Conservation (phyloP, 345 rosid genomes). For the Eucalyptus viminalis region DNA sequence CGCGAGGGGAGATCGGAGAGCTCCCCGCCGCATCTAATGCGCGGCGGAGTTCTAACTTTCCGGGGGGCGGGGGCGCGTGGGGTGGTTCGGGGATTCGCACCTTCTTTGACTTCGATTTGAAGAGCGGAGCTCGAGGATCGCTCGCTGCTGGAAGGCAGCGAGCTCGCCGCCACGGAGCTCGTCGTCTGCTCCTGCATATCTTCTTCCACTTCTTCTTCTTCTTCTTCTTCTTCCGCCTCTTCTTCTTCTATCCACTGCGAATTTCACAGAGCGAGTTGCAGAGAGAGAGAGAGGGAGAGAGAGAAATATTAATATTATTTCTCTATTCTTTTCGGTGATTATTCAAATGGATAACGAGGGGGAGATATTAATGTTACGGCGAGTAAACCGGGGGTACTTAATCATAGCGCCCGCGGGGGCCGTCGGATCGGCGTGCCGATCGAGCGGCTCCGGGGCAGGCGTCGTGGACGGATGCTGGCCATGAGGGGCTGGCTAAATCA, state of each 20-base stretch:
- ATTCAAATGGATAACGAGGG: neutral
- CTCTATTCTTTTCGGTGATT: neutral
- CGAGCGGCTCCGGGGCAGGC: neutral
- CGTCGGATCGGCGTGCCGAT: neutral
- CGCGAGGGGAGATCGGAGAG: neutral
- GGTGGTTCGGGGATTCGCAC: slow-evolving; percentile 1
- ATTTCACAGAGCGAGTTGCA: neutral
- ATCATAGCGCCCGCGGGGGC: neutral
- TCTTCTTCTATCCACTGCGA: neutral
- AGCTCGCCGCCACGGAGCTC: slow-evolving; percentile 73
- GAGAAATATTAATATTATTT: neutral
- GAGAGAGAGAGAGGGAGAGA: neutral
- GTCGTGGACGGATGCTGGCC: neutral
- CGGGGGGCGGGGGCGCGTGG: neutral
- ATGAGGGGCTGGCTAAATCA: neutral
- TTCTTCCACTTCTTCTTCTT: neutral
- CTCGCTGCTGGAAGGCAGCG: slow-evolving; percentile 90
- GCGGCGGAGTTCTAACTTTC: too few relatives aligned
- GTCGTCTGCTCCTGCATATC: slow-evolving; percentile 82
- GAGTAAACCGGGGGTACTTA: neutral
- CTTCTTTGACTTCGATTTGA: slow-evolving; percentile 82
- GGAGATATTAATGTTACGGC: neutral
- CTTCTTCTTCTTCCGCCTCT: neutral
- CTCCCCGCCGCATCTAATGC: neutral
- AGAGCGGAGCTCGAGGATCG: slow-evolving; percentile 95